Evolutionary conservation across 2,329 filamentous ascomycete genomes (phyloP).

Genomic region (Pyricularia sp.): DNA sequence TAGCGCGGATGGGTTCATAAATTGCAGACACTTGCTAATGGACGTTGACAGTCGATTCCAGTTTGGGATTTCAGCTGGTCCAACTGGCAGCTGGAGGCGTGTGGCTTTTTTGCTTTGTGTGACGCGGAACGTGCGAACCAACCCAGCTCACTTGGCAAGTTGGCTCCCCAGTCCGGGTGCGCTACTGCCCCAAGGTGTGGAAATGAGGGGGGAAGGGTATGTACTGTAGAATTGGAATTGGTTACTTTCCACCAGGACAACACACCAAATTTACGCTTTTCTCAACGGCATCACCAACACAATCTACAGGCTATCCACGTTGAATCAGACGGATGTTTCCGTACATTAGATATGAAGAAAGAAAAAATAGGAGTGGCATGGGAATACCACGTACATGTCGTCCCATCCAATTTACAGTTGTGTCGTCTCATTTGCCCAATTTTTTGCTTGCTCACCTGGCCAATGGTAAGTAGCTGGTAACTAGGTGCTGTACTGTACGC

Average conservation of each 20-base stretch:
- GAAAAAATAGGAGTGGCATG: neutral
- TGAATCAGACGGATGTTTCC: neutral
- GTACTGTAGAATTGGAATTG: neutral
- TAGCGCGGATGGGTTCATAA: neutral
- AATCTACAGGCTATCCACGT: neutral
- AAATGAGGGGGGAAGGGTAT: neutral
- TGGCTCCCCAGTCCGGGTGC: neutral
- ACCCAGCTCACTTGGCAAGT: neutral
- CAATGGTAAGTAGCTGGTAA: no score
- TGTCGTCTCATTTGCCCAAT: neutral
- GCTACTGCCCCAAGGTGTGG: neutral
- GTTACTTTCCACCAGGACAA: neutral
- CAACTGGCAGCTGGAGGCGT: neutral
- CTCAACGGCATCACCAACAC: neutral
- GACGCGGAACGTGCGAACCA: neutral
- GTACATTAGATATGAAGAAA: neutral
- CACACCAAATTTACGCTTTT: neutral
- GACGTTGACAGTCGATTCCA: neutral
- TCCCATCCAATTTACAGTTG: neutral
- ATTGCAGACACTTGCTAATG: neutral
- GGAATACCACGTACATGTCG: neutral
- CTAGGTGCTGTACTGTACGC: no score
- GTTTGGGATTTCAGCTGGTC: neutral
- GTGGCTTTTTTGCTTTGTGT: neutral
- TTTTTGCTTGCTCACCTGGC: neutral